Percentiles rank a stretch among this genome's conserved stretches.
phyloP scores from a whole-genome alignment of 2,329 filamentous ascomycete species.

The Fusarium phyllophilum region DNA sequence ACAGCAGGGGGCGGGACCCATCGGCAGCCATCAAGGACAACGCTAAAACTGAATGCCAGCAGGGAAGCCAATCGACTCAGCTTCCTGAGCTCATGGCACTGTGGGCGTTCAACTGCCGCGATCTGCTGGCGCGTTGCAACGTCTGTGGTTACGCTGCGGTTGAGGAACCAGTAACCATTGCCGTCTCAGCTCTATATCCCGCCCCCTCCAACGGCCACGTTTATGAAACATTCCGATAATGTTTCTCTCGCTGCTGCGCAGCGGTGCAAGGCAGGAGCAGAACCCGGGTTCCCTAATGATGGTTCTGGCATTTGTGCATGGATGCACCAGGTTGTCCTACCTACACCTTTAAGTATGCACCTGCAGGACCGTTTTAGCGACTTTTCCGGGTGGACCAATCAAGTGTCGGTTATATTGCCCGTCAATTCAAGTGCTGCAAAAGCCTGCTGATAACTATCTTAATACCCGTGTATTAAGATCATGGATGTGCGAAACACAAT shows the following conservation, averaged over 20 bases:
- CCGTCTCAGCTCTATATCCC: constrained; percentile 19
- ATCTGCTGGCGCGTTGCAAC: constrained; percentile 40
- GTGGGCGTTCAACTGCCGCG: constrained; percentile 45
- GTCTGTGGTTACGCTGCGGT: constrained; percentile 39
- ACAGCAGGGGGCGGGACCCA: constrained; percentile 43
- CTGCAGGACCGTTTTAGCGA: constrained; percentile 46
- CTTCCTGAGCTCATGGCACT: constrained; percentile 35
- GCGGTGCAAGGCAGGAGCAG: neutral
- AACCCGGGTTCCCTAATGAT: constrained; percentile 19
- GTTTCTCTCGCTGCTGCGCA: constrained; percentile 3
- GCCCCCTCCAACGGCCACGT: constrained; percentile 5
- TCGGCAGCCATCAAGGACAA: constrained; percentile 42
- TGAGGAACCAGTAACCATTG: constrained; percentile 32
- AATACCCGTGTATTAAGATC: constrained; percentile 39
- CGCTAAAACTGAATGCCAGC: constrained; percentile 39
- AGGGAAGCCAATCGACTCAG: constrained; percentile 35
- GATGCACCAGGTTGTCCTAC: constrained; percentile 31
- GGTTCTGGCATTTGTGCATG: constrained; percentile 37
- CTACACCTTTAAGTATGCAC: constrained; percentile 41
- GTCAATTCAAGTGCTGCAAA: constrained; percentile 29
- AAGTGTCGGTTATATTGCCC: constrained; percentile 6
- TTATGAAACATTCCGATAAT: constrained; percentile 25
- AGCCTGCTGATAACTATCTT: constrained; percentile 42
- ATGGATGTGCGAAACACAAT: constrained; percentile 46
- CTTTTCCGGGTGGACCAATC: constrained; percentile 31